Conservation (phyloP, 129 eudicot species). For the Pulicaria dysenterica region DNA sequence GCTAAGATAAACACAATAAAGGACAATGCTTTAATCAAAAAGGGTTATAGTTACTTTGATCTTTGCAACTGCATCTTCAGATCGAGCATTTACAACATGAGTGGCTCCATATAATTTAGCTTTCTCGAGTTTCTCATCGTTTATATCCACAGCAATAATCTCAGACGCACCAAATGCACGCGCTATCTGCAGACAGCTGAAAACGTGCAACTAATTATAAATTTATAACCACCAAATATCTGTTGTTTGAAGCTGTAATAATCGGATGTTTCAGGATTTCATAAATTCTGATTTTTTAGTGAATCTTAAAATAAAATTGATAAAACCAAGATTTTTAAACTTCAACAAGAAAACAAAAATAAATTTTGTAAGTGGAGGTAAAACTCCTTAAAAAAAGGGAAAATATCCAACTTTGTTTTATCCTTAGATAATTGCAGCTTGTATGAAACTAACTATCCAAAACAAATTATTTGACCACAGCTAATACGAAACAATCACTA, state of each 20-base stretch:
- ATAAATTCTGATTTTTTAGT: no score
- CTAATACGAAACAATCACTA: not conserved
- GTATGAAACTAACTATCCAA: not conserved
- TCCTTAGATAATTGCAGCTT: no score
- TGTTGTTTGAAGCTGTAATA: no score
- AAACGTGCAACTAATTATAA: constrained; percentile 34
- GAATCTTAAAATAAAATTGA: no score
- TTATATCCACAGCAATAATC: constrained; percentile 91
- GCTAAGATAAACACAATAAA: not conserved
- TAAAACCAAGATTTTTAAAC: no score
- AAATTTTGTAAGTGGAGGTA: no score
- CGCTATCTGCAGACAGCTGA: constrained; percentile 97
- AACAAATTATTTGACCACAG: not conserved
- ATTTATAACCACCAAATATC: not conserved
- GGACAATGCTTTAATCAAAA: not conserved
- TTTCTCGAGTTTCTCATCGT: constrained; percentile 83
- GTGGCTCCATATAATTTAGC: constrained; percentile 92
- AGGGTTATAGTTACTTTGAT: constrained; percentile 50
- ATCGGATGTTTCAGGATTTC: no score
- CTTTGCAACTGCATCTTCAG: constrained; percentile 80
- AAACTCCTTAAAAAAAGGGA: not conserved
- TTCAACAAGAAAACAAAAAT: no score
- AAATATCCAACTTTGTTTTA: not conserved
- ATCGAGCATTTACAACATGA: constrained; percentile 70
- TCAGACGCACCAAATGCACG: constrained; percentile 97